Conservation (phyloP, 495 filamentous ascomycete species). For the Penicillium coprophilum region DNA sequence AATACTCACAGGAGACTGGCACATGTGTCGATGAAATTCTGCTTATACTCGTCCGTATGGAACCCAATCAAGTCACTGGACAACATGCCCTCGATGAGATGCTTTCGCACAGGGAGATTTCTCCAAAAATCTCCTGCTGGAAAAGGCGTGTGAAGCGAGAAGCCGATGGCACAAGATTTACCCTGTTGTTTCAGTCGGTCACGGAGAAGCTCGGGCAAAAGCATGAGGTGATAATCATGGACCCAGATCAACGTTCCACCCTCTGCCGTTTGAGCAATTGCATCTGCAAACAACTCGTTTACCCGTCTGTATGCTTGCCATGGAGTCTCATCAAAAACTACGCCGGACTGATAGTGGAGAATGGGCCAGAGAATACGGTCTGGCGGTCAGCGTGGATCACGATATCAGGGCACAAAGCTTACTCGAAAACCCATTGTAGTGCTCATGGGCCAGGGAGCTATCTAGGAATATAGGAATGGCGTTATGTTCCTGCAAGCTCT, state of each 20-base stretch:
- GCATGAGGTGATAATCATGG: slow-evolving; percentile 95
- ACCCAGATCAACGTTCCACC: slow-evolving; percentile 90
- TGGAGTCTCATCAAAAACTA: slow-evolving; percentile 80
- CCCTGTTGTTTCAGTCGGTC: slow-evolving; percentile 65
- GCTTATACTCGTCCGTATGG: slow-evolving; percentile 91
- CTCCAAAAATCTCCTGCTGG: slow-evolving; percentile 90
- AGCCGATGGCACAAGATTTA: slow-evolving; percentile 85
- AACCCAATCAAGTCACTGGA: slow-evolving; percentile 89
- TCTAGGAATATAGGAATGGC: slow-evolving; percentile 56
- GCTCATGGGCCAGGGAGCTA: slow-evolving; percentile 52
- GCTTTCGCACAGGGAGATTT: slow-evolving; percentile 82
- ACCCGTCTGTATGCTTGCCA: slow-evolving; percentile 87
- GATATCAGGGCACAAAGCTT: slow-evolving; percentile 7
- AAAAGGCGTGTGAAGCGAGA: slow-evolving; percentile 94
- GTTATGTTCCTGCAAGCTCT: slow-evolving; percentile 48
- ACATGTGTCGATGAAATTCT: slow-evolving; percentile 86
- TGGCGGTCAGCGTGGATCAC: neutral
- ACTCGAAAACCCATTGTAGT: slow-evolving; percentile 64
- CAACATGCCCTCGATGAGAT: slow-evolving; percentile 74
- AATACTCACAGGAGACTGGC: slow-evolving; percentile 71
- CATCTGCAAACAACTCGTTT: slow-evolving; percentile 81
- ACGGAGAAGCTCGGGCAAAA: slow-evolving; percentile 81
- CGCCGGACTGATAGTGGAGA: slow-evolving; percentile 92
- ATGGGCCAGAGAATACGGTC: slow-evolving; percentile 95
- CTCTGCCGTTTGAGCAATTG: slow-evolving; percentile 67